phyloP scores from a whole-genome alignment of 495 filamentous ascomycete genomes.

The Neurospora tetraspora region DNA sequence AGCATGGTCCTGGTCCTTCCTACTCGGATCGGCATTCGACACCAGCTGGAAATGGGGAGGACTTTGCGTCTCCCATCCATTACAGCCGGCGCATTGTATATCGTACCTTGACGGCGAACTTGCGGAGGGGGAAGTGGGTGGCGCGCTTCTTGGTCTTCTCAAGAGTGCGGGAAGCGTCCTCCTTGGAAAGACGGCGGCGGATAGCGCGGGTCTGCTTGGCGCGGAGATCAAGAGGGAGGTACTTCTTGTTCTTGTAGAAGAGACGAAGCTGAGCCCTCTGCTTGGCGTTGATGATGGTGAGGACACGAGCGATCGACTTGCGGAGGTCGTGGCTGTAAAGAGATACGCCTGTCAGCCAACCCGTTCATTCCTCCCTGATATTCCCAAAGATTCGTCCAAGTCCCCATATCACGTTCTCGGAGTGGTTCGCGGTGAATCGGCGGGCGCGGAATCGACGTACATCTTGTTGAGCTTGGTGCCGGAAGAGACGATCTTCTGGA shows the following conservation, averaged over 20 bases:
- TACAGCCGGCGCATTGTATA: not conserved
- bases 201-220: slow-evolving; percentile 95
- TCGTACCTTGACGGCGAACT: slow-evolving; percentile 93
- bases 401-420: not conserved
- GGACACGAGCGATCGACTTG: slow-evolving; percentile 96
- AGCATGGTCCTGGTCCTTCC: slow-evolving; percentile 7
- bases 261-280: slow-evolving; percentile 94
- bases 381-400: not conserved
- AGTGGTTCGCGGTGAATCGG: not conserved
- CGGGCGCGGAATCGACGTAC: slow-evolving; percentile 45
- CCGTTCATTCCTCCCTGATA: not conserved
- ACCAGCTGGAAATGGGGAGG: not conserved
- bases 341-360: slow-evolving; percentile 11
- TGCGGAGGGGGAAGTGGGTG: slow-evolving; percentile 95
- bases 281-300: slow-evolving; percentile 98
- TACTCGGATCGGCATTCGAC: not conserved
- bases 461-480: slow-evolving; percentile 94
- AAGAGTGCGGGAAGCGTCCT: slow-evolving; percentile 70
- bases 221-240: slow-evolving; percentile 91
- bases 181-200: slow-evolving; percentile 79
- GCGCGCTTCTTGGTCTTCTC: slow-evolving; percentile 90
- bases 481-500: slow-evolving; percentile 93
- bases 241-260: slow-evolving; percentile 99
- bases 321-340: slow-evolving; percentile 83
- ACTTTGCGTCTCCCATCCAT: not conserved